phyloP scores from a whole-genome alignment of 2,329 filamentous ascomycete species.

The Exophiala mesophila region DNA sequence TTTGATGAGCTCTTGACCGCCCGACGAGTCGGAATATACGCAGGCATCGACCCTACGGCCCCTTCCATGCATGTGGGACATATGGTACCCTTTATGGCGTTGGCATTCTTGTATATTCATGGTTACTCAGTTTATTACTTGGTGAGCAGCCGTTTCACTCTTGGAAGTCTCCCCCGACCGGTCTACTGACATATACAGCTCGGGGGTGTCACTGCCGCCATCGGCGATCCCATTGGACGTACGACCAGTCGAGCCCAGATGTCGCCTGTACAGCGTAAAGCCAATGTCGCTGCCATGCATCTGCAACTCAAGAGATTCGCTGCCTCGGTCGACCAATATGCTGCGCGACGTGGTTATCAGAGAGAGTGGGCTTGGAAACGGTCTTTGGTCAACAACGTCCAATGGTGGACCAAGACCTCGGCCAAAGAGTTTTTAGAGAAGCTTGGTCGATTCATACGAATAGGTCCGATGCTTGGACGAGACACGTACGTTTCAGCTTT shows the following conservation, averaged over 20 bases:
- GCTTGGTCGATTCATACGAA: constrained; percentile 66
- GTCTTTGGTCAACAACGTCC: constrained; percentile 71
- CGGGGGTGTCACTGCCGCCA: constrained; percentile 42
- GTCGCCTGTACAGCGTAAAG: constrained; percentile 36
- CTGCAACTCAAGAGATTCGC: constrained; percentile 60
- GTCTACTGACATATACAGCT: too few relatives aligned
- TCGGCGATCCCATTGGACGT: constrained; percentile 46
- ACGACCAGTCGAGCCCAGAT: constrained; percentile 37
- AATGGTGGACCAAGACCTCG: constrained; percentile 70
- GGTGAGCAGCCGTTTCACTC: constrained; percentile 37
- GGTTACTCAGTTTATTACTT: constrained; percentile 43
- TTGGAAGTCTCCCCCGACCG: too few relatives aligned
- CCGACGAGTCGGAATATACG: constrained; percentile 44
- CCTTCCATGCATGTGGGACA: constrained; percentile 48
- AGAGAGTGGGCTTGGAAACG: constrained; percentile 62
- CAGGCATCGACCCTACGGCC: constrained; percentile 47
- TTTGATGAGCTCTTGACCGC: constrained; percentile 42
- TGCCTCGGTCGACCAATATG: constrained; percentile 64
- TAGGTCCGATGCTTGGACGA: constrained; percentile 81
- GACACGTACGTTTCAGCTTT: constrained; percentile 67
- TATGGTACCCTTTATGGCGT: constrained; percentile 48
- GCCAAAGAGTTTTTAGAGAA: constrained; percentile 70
- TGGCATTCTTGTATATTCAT: constrained; percentile 47
- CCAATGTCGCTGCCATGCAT: constrained; percentile 46
- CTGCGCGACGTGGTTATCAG: constrained; percentile 59